phyloP scores from a whole-genome alignment of 2,329 filamentous ascomycete genomes.

The Diaporthe citri region DNA sequence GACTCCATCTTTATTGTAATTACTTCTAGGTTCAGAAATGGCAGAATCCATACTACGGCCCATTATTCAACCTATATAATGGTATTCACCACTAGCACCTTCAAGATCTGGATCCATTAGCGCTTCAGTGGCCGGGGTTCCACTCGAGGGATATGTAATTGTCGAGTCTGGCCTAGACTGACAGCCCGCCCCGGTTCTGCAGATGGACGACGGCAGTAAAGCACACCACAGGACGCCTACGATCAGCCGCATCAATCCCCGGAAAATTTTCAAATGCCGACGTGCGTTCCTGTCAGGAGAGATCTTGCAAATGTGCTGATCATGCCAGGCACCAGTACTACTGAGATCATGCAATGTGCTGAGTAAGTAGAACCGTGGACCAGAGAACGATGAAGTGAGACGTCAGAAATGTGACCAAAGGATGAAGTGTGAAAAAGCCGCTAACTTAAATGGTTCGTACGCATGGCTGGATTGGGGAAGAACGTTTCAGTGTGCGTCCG shows the following conservation, averaged over 20 bases:
- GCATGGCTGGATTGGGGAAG: conserved; percentile 7
- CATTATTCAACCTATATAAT: neutral
- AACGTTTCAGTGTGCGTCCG: neutral
- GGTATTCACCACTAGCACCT: neutral
- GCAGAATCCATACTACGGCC: neutral
- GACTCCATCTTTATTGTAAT: no score
- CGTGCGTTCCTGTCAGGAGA: neutral
- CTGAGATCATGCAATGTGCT: conserved; percentile 9
- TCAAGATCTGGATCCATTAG: no score
- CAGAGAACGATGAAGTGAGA: conserved; percentile 4
- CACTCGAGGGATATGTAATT: neutral
- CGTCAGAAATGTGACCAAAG: neutral
- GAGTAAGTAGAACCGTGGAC: neutral
- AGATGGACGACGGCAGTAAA: no score
- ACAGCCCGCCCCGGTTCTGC: neutral
- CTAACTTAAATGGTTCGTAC: neutral
- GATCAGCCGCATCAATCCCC: neutral
- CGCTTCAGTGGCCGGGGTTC: neutral
- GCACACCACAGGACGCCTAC: no score
- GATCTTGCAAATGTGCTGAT: neutral
- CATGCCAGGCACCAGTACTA: conserved; percentile 8
- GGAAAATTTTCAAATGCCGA: conserved; percentile 4
- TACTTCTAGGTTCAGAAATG: no score
- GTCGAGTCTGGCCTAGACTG: neutral
- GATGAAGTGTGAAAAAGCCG: neutral